phyloP scores from a whole-genome alignment of 208 protist genomes.

The Trypanosoma scelopori region DNA sequence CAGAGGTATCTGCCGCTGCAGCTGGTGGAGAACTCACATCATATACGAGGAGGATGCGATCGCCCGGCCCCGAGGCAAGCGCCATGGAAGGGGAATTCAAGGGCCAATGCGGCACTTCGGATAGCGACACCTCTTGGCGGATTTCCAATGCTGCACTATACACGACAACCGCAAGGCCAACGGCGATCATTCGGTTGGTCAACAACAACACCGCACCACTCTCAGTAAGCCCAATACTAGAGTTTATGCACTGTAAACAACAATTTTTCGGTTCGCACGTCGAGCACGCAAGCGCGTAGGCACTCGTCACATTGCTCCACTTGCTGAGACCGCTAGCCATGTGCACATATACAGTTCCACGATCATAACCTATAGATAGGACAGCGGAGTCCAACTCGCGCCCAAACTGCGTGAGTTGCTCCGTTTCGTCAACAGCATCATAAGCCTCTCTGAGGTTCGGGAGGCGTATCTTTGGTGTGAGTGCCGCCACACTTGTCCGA shows the following conservation, averaged over 20 bases:
- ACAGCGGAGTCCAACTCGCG: slow-evolving; percentile 30
- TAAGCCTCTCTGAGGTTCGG: slow-evolving; percentile 55
- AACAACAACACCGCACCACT: slow-evolving; percentile 52
- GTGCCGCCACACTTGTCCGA: slow-evolving; percentile 30
- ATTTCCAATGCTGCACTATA: slow-evolving; percentile 61
- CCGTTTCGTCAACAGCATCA: slow-evolving; percentile 48
- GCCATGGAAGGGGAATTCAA: slow-evolving; percentile 24
- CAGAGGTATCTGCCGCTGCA: not conserved
- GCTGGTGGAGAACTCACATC: slow-evolving; percentile 15
- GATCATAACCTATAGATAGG: slow-evolving; percentile 64
- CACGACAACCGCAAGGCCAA: slow-evolving; percentile 54
- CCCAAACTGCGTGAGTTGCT: slow-evolving; percentile 54
- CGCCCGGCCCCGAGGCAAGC: slow-evolving; percentile 46
- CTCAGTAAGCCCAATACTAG: slow-evolving; percentile 65
- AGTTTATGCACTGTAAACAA: slow-evolving; percentile 47
- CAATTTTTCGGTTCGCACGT: slow-evolving; percentile 52
- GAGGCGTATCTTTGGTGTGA: slow-evolving; percentile 47
- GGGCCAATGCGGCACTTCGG: slow-evolving; percentile 40
- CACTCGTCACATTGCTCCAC: slow-evolving; percentile 42
- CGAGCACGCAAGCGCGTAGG: slow-evolving; percentile 41
- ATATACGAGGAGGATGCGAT: slow-evolving; percentile 59
- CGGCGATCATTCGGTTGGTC: slow-evolving; percentile 69
- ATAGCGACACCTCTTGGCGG: slow-evolving; percentile 43
- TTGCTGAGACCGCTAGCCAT: slow-evolving; percentile 55
- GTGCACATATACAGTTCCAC: slow-evolving; percentile 60